Percentiles rank a stretch among this genome's conserved stretches.
These are phyloP conservation scores for Tetrapisispora phaffii DNA, from an alignment of 805 yeast species.

Conservation along the genomic window DNA sequence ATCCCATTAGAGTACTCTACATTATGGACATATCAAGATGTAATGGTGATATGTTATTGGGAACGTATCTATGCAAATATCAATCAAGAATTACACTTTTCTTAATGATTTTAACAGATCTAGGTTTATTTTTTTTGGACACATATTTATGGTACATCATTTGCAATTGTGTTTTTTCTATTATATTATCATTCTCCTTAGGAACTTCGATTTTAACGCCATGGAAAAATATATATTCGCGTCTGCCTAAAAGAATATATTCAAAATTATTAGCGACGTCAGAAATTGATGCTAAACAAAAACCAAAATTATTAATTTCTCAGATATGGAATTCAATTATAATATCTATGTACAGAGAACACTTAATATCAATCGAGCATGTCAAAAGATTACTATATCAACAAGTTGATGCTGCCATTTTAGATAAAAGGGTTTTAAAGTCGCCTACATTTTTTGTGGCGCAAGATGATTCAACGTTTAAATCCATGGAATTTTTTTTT, in stretches of 20 bases:
- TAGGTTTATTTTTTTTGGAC: conserved; percentile 64
- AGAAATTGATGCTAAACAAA: conserved; percentile 37
- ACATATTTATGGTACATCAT: conserved; percentile 81
- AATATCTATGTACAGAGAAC: conserved; percentile 74
- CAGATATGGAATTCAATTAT: conserved; percentile 81
- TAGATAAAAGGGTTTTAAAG: conserved; percentile 37
- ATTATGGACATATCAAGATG: conserved; percentile 47
- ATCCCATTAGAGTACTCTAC: conserved; percentile 61
- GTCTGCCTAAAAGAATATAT: conserved; percentile 66
- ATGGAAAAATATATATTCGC: conserved; percentile 70
- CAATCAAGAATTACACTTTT: conserved; percentile 50
- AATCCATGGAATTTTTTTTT: conserved; percentile 43
- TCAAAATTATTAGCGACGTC: conserved; percentile 54
- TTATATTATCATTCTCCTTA: conserved; percentile 55
- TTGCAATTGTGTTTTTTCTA: conserved; percentile 68
- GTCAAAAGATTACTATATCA: conserved; percentile 57
- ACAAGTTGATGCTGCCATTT: conserved; percentile 31
- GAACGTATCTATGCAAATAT: conserved; percentile 40
- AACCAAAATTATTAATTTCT: conserved; percentile 49
- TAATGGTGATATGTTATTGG: conserved; percentile 49
- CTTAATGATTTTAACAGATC: conserved; percentile 49
- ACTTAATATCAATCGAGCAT: conserved; percentile 62
- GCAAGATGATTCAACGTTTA: conserved; percentile 66
- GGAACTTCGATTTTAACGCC: conserved; percentile 86
- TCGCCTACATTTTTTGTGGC: conserved; percentile 75